Base-by-base conservation (phyloP, 805 yeast genomes). In the Starmera pachycereana region DNA sequence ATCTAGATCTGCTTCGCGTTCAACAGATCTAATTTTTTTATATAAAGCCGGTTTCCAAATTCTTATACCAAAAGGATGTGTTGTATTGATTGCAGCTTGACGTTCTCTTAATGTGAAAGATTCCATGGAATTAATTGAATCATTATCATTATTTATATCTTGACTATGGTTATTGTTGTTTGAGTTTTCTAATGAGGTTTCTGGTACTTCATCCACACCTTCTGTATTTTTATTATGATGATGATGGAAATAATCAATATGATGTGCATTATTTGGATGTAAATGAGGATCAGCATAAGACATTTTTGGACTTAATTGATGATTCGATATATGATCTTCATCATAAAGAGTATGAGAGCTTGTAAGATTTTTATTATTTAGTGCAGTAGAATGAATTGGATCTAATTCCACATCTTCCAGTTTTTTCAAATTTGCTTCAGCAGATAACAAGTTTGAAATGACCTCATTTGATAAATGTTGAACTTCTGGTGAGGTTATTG, bases 31-130 rank as follows among this genome's bases (percentile, higher is more conserved):
- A 43, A 74, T 73, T 60, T 92, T 92, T 58, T 92, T 92, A 63
- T 92, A 92, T 41, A 92, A 66, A 3, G 97, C 96, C 1, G 98
- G 98, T 56, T 92, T 92, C 98, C 98, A 92, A 52, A 92, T 86
- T 59, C 96, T 81, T 36, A 92, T 90, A 71, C 98, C 98, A 54
- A 92, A 92, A 1, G 98, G 98, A 66, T 92, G 98, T 5, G 97
- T 88, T 39, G 84, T 79, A 56, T 92, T 92, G 56, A 92, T 92
- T 12, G 98, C 98, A 50, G 85, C 89, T 60, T 92, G 98, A 48
- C 97, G 78, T 50, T 89, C 96, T 44, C 92, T 71, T 40, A 90
- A 69, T 5, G 96, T 92, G 56, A 84, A 81, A 6, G 95, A 82
- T 58, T 90, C 97, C 25, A 75, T 56, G 0, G 95, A 72, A 9